phyloP scores from a whole-genome alignment of 345 rosid species.

The Aquilaria yunnanensis region DNA sequence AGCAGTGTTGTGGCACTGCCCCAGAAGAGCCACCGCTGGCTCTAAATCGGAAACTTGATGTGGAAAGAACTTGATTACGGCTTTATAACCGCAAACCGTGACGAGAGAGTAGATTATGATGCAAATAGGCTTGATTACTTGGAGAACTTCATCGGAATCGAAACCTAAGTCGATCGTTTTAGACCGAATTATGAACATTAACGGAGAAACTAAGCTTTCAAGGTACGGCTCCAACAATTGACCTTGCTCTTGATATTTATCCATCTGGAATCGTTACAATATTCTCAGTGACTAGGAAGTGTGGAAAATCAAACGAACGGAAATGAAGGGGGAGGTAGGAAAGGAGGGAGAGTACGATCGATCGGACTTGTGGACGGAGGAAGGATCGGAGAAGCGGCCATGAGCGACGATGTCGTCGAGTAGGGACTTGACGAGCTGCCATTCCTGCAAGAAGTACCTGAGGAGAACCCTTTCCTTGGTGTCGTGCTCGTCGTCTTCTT shows the following conservation, averaged over 20 bases:
- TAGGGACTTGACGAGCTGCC: constrained; percentile 75
- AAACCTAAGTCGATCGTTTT: constrained; percentile 45
- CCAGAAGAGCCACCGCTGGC: constrained; percentile 78
- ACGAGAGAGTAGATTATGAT: constrained; percentile 76
- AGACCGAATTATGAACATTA: constrained; percentile 66
- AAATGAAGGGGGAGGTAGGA: neutral
- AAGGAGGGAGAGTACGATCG: constrained; percentile 41
- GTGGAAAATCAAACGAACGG: neutral
- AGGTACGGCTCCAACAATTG: constrained; percentile 85
- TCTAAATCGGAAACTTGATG: constrained; percentile 94
- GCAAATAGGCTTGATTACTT: constrained; percentile 67
- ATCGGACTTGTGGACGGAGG: constrained; percentile 69
- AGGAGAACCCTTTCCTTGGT: constrained; percentile 65
- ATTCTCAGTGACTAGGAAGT: neutral
- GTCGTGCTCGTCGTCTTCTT: constrained; percentile 72
- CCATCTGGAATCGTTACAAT: constrained; percentile 43
- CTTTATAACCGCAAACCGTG: constrained; percentile 88
- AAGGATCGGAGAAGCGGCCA: constrained; percentile 54
- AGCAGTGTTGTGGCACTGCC: constrained; percentile 59
- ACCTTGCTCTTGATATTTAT: constrained; percentile 90
- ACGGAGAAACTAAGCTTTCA: constrained; percentile 74
- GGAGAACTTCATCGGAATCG: constrained; percentile 45
- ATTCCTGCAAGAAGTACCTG: constrained; percentile 78
- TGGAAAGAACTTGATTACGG: constrained; percentile 82
- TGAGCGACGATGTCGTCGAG: constrained; percentile 57